Base-by-base conservation (phyloP, 176 grass and related monocot species). In the Stipa capillata region DNA sequence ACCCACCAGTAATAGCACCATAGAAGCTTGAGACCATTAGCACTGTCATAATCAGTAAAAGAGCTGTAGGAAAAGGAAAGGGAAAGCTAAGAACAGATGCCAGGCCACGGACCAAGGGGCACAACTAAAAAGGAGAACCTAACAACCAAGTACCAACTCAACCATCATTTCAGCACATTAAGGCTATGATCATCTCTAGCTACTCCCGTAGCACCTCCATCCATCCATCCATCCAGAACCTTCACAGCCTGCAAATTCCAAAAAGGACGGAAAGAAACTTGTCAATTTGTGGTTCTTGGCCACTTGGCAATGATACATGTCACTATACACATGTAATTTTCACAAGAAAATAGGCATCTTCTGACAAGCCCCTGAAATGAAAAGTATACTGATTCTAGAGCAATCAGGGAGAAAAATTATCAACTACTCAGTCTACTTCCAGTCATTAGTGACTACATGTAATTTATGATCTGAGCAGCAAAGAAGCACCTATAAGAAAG, bases 81-180 rank as follows among this genome's bases (percentile, higher is more conserved):
- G 21, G 29, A 55, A 74, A 83, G 57, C 64, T 73, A 80, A 72
- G 63, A 81, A 81, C 29, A 72, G 72, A 88, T 81, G 65, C 47
- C 72, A 86, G 23, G 18, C 31, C 43, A n/a, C n/a, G n/a, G n/a
- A 64, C 57, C 73, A 79, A 75, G 31, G 65, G 74, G 76, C 39
- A 37, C 52, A 71, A 35, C 81, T 75, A 69, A 57, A 92, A 92
- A 69, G 39, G 32, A 57, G 57, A 87, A 40, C 17, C 76, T 79
- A 92, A 86, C 83, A 85, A 53, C 60, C 6, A 79, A 45, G 78
- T 72, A 93, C 85, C 91, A 85, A 82, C 79, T 64, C 7, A 82
- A 89, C 72, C 70, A 93, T 88, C 80, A 87, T 73, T 84, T 82
- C 85, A 86, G 79, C 63, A 60, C 72, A 76, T 73, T 76, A 85